phyloP scores from a whole-genome alignment of 305 asterid species.

The Solanum hybrid region DNA sequence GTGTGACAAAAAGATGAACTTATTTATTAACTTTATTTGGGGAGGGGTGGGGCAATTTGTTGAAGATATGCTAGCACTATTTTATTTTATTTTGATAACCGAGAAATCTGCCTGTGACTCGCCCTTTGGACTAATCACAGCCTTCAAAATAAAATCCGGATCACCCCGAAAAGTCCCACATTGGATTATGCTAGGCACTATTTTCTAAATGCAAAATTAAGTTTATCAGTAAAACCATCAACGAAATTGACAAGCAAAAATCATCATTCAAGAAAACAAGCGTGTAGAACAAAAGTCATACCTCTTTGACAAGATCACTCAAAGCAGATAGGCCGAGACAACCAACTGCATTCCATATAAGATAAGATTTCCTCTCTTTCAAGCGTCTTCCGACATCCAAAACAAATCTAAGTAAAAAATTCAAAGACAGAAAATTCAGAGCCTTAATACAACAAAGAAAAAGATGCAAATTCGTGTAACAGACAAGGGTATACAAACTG shows the following conservation, averaged over 20 bases:
- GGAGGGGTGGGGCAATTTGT: background rate
- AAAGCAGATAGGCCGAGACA: slow-evolving; percentile 78
- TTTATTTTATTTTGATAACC: no score
- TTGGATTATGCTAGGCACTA: background rate
- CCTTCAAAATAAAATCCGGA: no score
- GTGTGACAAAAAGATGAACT: background rate
- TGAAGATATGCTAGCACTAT: background rate
- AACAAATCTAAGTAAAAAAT: slow-evolving; percentile 47
- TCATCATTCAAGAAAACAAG: background rate
- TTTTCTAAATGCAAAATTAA: background rate
- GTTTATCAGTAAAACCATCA: background rate
- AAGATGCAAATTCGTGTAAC: background rate
- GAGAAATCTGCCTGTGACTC: no score
- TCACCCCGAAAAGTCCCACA: no score
- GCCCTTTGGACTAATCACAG: no score
- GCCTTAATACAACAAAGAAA: background rate
- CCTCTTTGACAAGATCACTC: slow-evolving; percentile 47
- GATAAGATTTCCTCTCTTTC: slow-evolving; percentile 72
- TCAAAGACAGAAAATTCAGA: background rate
- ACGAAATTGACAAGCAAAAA: background rate
- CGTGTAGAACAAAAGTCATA: background rate
- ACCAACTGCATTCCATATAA: slow-evolving; percentile 78
- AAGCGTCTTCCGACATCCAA: slow-evolving; percentile 57
- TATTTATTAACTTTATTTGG: background rate
- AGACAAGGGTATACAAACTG: background rate